Conservation (phyloP, 768 basidiomycete species). For the Podaxis pistillaris region DNA sequence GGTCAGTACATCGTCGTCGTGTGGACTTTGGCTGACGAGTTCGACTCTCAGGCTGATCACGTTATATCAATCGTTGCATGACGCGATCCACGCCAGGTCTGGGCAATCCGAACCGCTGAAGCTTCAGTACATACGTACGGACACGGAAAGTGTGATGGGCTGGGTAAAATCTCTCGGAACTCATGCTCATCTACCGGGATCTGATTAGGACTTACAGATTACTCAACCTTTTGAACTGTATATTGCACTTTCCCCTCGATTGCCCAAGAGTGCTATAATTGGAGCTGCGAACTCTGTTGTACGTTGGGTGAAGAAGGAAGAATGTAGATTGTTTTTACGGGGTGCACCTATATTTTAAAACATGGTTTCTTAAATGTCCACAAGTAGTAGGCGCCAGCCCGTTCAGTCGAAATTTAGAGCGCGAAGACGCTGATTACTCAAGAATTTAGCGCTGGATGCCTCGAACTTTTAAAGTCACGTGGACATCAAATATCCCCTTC, state of each 20-base stretch:
- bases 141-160: constrained; percentile 86
- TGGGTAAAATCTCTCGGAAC: constrained; percentile 63
- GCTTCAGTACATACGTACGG: constrained; percentile 82
- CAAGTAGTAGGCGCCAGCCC: too few relatives aligned
- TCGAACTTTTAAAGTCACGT: neutral
- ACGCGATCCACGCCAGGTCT: constrained; percentile 87
- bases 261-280: constrained; percentile 88
- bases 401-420: too few relatives aligned
- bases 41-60: constrained; percentile 62
- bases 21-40: neutral
- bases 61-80: constrained; percentile 84
- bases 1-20: constrained; percentile 37
- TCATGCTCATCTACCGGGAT: neutral
- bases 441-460: too few relatives aligned
- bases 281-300: constrained; percentile 87
- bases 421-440: too few relatives aligned
- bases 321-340: constrained; percentile 73
- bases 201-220: constrained; percentile 48
- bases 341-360: constrained; percentile 82
- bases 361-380: neutral
- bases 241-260: constrained; percentile 70
- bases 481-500: neutral
- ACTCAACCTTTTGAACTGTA: constrained; percentile 95
- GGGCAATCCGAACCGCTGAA: constrained; percentile 80
- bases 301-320: constrained; percentile 90